These are phyloP conservation scores for Diospyros kaki DNA, from an alignment of 148 eudicot genomes.

Conservation along the genomic window DNA sequence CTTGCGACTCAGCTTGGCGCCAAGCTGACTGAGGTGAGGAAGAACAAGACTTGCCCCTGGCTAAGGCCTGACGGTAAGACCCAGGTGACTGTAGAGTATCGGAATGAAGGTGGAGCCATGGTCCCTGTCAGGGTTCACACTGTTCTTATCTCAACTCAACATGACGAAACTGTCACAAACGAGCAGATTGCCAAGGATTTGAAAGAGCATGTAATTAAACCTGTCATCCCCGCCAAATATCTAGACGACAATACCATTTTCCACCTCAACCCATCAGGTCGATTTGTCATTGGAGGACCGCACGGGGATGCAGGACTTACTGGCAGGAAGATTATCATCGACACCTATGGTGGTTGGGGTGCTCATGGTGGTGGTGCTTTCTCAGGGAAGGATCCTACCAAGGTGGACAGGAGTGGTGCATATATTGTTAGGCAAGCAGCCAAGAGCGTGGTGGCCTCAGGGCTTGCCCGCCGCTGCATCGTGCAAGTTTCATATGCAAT, in stretches of 20 bases:
- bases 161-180: constrained; percentile 44
- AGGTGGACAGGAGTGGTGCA: constrained; percentile 53
- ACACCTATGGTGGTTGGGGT: constrained; percentile 54
- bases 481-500: constrained; percentile 52
- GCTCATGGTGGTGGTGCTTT: constrained; percentile 54
- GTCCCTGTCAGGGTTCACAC: constrained; percentile 50
- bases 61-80: constrained; percentile 57
- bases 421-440: constrained; percentile 50
- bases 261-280: constrained; percentile 48
- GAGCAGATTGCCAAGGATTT: constrained; percentile 41
- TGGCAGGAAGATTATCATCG: constrained; percentile 44
- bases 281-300: constrained; percentile 52
- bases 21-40: constrained; percentile 42
- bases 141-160: constrained; percentile 50
- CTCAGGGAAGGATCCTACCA: constrained; percentile 49
- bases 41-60: constrained; percentile 53
- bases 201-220: constrained; percentile 45
- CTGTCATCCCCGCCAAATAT: constrained; percentile 40
- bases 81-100: constrained; percentile 51
- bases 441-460: constrained; percentile 46
- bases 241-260: constrained; percentile 46
- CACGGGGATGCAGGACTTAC: constrained; percentile 53
- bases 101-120: constrained; percentile 45
- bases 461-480: constrained; percentile 43
- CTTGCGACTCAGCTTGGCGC: constrained; percentile 51